Percentiles rank a stretch among this genome's conserved stretches.
Conservation (phyloP, 2,329 filamentous ascomycete genomes). For the Hymenotorrendiella dingleyae region DNA sequence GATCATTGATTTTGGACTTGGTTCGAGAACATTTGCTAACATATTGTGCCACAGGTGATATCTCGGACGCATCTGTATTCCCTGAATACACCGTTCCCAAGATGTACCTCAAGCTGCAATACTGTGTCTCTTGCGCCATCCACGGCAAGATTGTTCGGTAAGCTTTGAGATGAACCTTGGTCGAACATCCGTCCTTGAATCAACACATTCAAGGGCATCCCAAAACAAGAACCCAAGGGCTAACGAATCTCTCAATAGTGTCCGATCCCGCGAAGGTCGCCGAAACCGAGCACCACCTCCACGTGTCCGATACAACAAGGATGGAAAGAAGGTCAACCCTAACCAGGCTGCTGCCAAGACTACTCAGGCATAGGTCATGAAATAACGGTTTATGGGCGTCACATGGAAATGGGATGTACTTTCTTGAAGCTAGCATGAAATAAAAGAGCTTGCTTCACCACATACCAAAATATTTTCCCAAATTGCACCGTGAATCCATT, state of each 20-base stretch:
- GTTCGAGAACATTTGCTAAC: slow-evolving; percentile 1
- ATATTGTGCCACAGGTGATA: slow-evolving; percentile 70
- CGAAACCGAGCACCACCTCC: slow-evolving; percentile 98
- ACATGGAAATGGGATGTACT: slow-evolving; percentile 20
- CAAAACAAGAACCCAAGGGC: slow-evolving; percentile 35
- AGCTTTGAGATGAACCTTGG: slow-evolving; percentile 62
- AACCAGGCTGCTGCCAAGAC: slow-evolving; percentile 32
- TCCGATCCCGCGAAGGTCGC: slow-evolving; percentile 92
- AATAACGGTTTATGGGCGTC: slow-evolving; percentile 16
- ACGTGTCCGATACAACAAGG: slow-evolving; percentile 99
- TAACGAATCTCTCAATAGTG: slow-evolving; percentile 51
- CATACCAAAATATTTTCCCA: too few species aligned
- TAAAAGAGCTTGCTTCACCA: slow-evolving; percentile 13
- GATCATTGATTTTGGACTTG: too few species aligned
- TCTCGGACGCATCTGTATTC: slow-evolving; percentile 99
- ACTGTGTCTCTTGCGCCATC: slow-evolving; percentile 99
- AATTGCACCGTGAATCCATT: too few species aligned
- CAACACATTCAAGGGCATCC: slow-evolving; percentile 2
- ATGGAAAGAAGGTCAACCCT: slow-evolving; percentile 94
- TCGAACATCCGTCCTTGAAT: slow-evolving; percentile 38
- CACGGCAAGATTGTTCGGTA: slow-evolving; percentile 99
- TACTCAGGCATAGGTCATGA: slow-evolving; percentile 26
- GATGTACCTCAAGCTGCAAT: slow-evolving; percentile 99
- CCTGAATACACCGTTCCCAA: slow-evolving; percentile 99
- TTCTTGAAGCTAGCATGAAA: slow-evolving; percentile 17